Base-by-base conservation (phyloP, 2,329 filamentous ascomycete genomes). In the Scytalidium lignicola region DNA sequence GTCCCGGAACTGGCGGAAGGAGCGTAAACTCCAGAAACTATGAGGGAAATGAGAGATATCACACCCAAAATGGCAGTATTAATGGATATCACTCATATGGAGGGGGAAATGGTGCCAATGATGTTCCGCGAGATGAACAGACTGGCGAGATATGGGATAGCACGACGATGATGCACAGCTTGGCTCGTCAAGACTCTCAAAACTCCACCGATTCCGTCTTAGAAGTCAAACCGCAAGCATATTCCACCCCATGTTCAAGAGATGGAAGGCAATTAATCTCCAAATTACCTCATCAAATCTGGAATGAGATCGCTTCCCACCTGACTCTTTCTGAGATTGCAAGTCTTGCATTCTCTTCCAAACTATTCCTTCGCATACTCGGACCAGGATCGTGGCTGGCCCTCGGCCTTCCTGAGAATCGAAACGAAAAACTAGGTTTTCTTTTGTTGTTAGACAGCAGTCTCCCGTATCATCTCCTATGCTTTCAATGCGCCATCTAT, bases 401-500 rank as follows among this genome's bases (percentile, higher is more conserved):
- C 3, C 62, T 78, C 23, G 60, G 69, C 20, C 48, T 60, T 8
- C 70, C 74, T 3, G 61, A 70, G 6, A 75, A 80, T 55, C 63
- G 63, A 41, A 55, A 68, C 4, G 62, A 75, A 50, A 74, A 73
- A 45, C 65, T 73, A 42, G 64, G 72, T 3, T 81, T 83, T 58
- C 68, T 84, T 4, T 58, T 70, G 12, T 61, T 64, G 2, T 68
- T 82, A 58, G 78, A 83, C 52, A 60, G 65, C 12, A 61, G 69
- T 15, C 65, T 80, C 17, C 79, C 80, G 2, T 67, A 72, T 29
- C 77, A 83, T 56, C 69, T 84, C 6, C 71, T 83, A 47, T 84
- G 80, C 62, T 79, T 80, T 58, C 72, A 74, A 4, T 84, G 80
- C 59, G 71, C 65, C 13, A 67, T 64, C 48, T 83, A 76, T 62